These are phyloP conservation scores for Gossypium schwendimanii DNA, from an alignment of 441 rosid genomes.

Conservation along the genomic window DNA sequence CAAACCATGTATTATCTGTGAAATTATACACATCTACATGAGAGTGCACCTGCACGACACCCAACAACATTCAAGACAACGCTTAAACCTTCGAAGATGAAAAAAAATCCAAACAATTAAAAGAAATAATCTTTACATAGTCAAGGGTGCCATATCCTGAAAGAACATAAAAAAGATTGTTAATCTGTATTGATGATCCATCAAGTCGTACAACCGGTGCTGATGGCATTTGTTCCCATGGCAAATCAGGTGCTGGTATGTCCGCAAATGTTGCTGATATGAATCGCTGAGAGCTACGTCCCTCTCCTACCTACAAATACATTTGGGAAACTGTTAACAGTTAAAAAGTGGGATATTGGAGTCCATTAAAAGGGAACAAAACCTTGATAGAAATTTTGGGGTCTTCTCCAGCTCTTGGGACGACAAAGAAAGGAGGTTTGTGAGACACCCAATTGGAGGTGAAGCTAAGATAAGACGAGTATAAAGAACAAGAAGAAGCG, in stretches of 20 bases:
- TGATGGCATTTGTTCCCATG: constrained; percentile 72
- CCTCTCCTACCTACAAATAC: constrained; percentile 28
- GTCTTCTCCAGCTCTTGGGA: constrained; percentile 15
- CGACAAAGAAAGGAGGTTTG: constrained; percentile 20
- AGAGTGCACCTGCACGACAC: constrained; percentile 55
- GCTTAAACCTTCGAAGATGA: not conserved
- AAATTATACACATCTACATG: constrained; percentile 78
- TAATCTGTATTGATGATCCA: constrained; percentile 64
- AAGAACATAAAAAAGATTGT: constrained; percentile 59
- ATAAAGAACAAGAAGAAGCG: constrained; percentile 38
- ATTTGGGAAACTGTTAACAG: not conserved
- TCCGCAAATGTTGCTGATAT: constrained; percentile 70
- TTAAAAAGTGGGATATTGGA: not conserved
- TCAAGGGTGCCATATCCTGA: constrained; percentile 64
- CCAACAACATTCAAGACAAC: not conserved
- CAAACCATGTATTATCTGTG: constrained; percentile 58
- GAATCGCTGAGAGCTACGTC: constrained; percentile 18
- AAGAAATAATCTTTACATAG: constrained; percentile 30
- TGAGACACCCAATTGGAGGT: constrained; percentile 35
- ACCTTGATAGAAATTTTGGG: constrained; percentile 20
- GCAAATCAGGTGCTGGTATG: constrained; percentile 56
- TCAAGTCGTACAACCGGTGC: constrained; percentile 91
- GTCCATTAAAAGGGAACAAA: not conserved
- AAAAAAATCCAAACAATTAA: not conserved
- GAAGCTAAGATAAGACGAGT: constrained; percentile 24